Base-by-base conservation (phyloP, 345 rosid species). In the Odontarrhena argentea region DNA sequence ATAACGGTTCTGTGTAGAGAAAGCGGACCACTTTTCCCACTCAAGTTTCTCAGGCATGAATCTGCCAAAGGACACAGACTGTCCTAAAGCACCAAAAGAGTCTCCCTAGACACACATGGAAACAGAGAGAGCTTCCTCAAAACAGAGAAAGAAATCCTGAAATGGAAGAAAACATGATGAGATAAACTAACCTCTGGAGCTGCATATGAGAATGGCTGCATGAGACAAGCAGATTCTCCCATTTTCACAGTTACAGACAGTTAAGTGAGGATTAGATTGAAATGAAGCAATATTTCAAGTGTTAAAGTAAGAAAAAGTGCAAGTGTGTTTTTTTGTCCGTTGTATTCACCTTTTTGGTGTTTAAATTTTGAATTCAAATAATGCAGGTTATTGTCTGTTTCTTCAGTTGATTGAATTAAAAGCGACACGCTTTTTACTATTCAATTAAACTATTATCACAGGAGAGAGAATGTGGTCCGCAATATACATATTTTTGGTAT, bases 11-110 rank as follows among this genome's bases (percentile, higher is more conserved):
- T 84, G 93, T 7, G 69, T 42, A 2, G 89, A 80, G 73, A 89
- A 89, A 25, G 87, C 65, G 44, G 96, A 89, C 96, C 93, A 89
- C 73, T 91, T 91, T 66, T 91, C 96, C 99, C 99, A 88, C 38
- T 91, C 86, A 63, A 91, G 80, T 50, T 89, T 81, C 63, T 94
- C 99, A 13, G 96, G 77, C 86, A 79, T 74, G 56, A 86, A 94
- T 80, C 96, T 85, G 58, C 99, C 99, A 7, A 94, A 94, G 6
- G 97, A 90, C 57, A 94, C 76, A 4, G 99, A 94, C 68, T 94
- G 96, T 9, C 91, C 84, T 8, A 88, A 74, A 36, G 72, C 88
- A 64, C 80, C 80, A 55, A 79, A 18, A 45, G 89, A 86, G 41
- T 87, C 85, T 13, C 80, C 91, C 91, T 86, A 61, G 1, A 42